These are phyloP conservation scores for Neurospora hispaniola DNA, from an alignment of 495 filamentous ascomycete genomes.

Conservation along the genomic window DNA sequence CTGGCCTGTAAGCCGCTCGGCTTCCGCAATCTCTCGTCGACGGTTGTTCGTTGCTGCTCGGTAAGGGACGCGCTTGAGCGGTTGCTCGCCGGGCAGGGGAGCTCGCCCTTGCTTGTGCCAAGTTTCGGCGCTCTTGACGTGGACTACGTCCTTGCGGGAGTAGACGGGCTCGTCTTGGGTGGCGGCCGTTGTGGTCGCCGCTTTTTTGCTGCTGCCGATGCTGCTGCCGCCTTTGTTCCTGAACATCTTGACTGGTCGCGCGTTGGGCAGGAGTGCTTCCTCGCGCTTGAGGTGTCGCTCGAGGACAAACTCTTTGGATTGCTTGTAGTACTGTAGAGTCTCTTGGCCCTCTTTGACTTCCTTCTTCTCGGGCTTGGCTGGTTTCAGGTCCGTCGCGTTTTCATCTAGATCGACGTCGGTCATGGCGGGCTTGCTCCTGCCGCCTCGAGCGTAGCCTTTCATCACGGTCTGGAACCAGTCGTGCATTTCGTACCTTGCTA, in stretches of 20 bases:
- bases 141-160: constrained; percentile 64
- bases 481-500: constrained; percentile 56
- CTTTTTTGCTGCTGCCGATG: no score
- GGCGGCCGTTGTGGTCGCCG: constrained; percentile 7
- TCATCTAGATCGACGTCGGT: constrained; percentile 69
- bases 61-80: constrained; percentile 79
- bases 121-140: constrained; percentile 84
- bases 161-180: constrained; percentile 71
- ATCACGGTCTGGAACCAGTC: constrained; percentile 84
- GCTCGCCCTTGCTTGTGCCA: constrained; percentile 96
- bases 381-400: constrained; percentile 62
- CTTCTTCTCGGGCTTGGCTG: constrained; percentile 59
- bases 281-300: constrained; percentile 85
- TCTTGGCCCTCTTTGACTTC: constrained; percentile 63
- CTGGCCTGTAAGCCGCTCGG: constrained; percentile 62
- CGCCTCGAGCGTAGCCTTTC: constrained; percentile 55
- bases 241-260: constrained; percentile 65
- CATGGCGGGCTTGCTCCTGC: constrained; percentile 31
- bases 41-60: constrained; percentile 82
- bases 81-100: constrained; percentile 54
- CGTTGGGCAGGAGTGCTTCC: constrained; percentile 67
- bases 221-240: constrained; percentile 36
- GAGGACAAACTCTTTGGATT: constrained; percentile 74
- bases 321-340: constrained; percentile 76
- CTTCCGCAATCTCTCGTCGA: constrained; percentile 82